A percentile compares a stretch with the other conserved stretches of the same genome.
Conservation (phyloP, 306 rosid species). For the Vachellia collinsii region DNA sequence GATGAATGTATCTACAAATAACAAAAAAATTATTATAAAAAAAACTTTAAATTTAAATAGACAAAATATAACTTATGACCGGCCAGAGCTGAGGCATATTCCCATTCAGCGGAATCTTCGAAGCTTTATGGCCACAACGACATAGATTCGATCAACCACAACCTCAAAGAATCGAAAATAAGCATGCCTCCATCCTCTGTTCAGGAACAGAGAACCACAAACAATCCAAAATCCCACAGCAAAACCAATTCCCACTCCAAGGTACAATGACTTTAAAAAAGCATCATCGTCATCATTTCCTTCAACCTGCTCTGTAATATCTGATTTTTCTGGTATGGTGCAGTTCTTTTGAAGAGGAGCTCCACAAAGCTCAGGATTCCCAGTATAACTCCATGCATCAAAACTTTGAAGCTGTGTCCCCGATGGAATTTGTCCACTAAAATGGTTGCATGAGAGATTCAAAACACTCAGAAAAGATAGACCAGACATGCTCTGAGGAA, state of each 20-base stretch:
- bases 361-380: background rate
- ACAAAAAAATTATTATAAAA: too few species aligned
- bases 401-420: background rate
- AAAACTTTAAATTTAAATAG: background rate
- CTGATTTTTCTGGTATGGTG: background rate
- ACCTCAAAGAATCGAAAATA: background rate
- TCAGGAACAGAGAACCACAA: background rate
- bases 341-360: background rate
- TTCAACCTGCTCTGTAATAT: background rate
- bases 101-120: background rate
- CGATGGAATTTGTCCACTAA: background rate
- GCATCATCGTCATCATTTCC: background rate
- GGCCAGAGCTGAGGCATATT: background rate
- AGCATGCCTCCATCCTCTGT: background rate
- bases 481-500: background rate
- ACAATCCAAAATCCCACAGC: background rate
- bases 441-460: background rate
- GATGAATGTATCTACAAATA: too few species aligned
- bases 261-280: background rate
- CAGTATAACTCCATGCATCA: background rate
- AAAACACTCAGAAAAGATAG: background rate
- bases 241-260: background rate
- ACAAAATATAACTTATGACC: background rate
- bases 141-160: background rate
- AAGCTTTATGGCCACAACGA: background rate